Base-by-base conservation (phyloP, 257 asterid genomes). In the Lithospermum erythrorhizon region DNA sequence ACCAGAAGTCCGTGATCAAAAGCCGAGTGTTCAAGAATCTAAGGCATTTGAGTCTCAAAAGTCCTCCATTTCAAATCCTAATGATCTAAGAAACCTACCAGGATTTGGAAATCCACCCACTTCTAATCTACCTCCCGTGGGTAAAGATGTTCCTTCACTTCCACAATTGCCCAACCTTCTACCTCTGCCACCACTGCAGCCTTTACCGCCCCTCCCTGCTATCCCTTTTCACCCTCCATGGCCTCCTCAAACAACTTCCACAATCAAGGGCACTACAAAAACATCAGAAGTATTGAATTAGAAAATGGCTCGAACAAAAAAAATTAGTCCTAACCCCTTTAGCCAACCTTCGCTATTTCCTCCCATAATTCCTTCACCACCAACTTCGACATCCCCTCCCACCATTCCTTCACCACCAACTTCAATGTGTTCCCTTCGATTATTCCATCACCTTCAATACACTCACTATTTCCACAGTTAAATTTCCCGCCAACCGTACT, bases 1-100 rank as follows among this genome's bases (percentile, higher is more conserved):
- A 35, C 95, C 95, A 9, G 69, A 79, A 53, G 51, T 80, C 1
- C 87, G 96, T 68, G 73, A 73, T 67, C 86, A 79, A 66, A 87
- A 83, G 65, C 84, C 77, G 62, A 68, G 32, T 30, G 61, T 64
- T 57, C 65, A 57, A 51, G 54, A 59, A 23, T 16, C 49, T 51
- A 66, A 63, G 59, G 61, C 59, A 22, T 30, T 11, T 10, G 57
- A 29, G n/a, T 21, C 65, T 13, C 52, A 19, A 13, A 75, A 72
- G 53, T 65, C 75, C 19, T 63, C 75, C 18, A 64, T 72, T 20
- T 57, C 82, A 41, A 65, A 78, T 37, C 90, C 94, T 47, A 68
- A 78, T 24, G 76, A 75, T 58, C 82, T 84, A 19, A 30, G 75
- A 25, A 70, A 75, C 61, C 21, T n/a, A 6, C 86, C 90, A 6